Evolutionary conservation across 2,329 filamentous ascomycete genomes (phyloP).

Genomic region (Calonectria henricotiae): DNA sequence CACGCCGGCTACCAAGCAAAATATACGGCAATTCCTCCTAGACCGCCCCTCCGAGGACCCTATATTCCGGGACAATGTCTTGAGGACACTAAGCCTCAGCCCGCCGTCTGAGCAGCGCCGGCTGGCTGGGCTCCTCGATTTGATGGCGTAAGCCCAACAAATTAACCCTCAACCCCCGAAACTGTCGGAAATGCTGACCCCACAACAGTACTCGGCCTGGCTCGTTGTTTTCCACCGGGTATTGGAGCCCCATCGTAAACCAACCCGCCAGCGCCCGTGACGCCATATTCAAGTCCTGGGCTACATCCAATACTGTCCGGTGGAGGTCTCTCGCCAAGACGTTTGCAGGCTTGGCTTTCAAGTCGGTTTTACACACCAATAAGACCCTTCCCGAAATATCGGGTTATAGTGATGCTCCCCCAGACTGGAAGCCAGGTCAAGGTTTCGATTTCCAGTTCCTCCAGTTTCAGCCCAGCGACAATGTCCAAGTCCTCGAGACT

Average conservation of each 20-base stretch:
- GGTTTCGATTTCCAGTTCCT: constrained; percentile 75
- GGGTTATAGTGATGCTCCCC: constrained; percentile 72
- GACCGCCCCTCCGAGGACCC: constrained; percentile 69
- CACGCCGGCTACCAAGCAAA: constrained; percentile 60
- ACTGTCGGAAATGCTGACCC: constrained; percentile 17
- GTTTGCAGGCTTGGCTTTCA: constrained; percentile 70
- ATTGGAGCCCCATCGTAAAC: constrained; percentile 73
- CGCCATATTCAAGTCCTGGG: constrained; percentile 76
- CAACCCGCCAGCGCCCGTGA: constrained; percentile 76
- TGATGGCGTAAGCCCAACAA: constrained; percentile 64
- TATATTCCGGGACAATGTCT: constrained; percentile 68
- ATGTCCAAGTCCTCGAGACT: constrained; percentile 76
- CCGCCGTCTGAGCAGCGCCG: constrained; percentile 56
- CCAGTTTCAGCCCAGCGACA: constrained; percentile 65
- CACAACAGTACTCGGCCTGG: constrained; percentile 73
- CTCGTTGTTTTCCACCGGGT: constrained; percentile 78
- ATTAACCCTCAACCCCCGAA: background rate
- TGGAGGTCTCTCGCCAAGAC: constrained; percentile 72
- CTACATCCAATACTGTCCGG: constrained; percentile 69
- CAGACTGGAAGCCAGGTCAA: constrained; percentile 66
- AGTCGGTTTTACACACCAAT: constrained; percentile 71
- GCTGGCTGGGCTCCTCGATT: constrained; percentile 60
- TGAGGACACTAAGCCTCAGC: constrained; percentile 60
- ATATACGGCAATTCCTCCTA: constrained; percentile 69
- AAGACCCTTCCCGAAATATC: constrained; percentile 70